phyloP scores from a whole-genome alignment of 768 basidiomycete genomes.

The Bullera alba region DNA sequence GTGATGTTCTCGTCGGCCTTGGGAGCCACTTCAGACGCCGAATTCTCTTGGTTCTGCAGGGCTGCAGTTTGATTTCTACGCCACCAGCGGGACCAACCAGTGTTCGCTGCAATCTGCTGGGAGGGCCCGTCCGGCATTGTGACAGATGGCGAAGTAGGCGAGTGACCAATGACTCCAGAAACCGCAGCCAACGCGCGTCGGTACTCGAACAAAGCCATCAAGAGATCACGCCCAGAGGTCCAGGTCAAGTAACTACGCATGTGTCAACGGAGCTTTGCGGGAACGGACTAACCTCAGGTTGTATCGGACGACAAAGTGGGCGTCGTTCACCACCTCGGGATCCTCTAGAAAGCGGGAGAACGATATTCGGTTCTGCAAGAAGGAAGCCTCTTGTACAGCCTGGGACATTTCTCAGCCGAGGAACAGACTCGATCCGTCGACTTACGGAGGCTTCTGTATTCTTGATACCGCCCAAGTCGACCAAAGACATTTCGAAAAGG shows the following conservation, averaged over 20 bases:
- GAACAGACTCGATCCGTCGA: slow-evolving; percentile 3
- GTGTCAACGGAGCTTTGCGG: not conserved
- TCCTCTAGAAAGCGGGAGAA: slow-evolving; percentile 64
- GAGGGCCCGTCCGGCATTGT: slow-evolving; percentile 7
- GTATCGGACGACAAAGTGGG: slow-evolving; percentile 69
- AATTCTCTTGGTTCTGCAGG: not conserved
- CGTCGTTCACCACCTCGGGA: slow-evolving; percentile 56
- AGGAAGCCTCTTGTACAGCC: slow-evolving; percentile 51
- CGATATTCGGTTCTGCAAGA: slow-evolving; percentile 59
- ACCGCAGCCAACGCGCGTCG: slow-evolving; percentile 48
- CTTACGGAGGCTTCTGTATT: slow-evolving; percentile 29
- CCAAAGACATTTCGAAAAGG: slow-evolving; percentile 65
- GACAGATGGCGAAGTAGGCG: slow-evolving; percentile 5
- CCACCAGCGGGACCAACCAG: slow-evolving; percentile 47
- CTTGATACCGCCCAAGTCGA: too few relatives aligned
- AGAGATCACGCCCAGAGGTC: slow-evolving; percentile 63
- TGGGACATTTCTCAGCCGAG: slow-evolving; percentile 41
- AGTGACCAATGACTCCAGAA: not conserved
- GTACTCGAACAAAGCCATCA: slow-evolving; percentile 67
- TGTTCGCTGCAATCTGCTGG: slow-evolving; percentile 16
- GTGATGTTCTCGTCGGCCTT: not conserved
- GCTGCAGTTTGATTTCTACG: slow-evolving; percentile 24
- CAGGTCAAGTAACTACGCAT: slow-evolving; percentile 65
- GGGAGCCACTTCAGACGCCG: slow-evolving; percentile 1
- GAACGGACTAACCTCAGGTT: slow-evolving; percentile 55